phyloP scores from a whole-genome alignment of 1,284 basidiomycete species.

The Coniferiporia weirii region DNA sequence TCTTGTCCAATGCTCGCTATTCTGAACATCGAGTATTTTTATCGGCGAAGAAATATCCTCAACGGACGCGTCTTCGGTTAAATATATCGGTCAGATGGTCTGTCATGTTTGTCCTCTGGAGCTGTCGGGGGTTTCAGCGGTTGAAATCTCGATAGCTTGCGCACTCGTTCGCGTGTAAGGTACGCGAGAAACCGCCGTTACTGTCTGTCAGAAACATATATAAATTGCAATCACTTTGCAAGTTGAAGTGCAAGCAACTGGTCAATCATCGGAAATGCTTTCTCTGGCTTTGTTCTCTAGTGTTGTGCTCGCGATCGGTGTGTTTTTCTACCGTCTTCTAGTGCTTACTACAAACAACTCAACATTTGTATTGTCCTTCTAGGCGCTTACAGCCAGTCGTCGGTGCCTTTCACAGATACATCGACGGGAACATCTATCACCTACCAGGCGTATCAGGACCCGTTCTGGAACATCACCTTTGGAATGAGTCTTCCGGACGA shows the following conservation, averaged over 20 bases:
- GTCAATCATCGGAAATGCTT: neutral
- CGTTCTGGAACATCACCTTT: neutral
- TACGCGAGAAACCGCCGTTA: neutral
- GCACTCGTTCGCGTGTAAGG: neutral
- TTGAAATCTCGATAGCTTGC: neutral
- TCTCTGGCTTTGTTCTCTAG: neutral
- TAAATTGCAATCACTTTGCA: neutral
- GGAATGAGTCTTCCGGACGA: neutral
- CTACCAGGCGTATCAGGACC: neutral
- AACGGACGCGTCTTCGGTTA: neutral
- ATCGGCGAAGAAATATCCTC: neutral
- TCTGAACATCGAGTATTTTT: neutral
- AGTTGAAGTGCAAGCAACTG: neutral
- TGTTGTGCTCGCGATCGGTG: neutral
- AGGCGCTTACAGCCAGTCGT: neutral
- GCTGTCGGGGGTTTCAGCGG: neutral
- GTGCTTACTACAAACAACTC: no score
- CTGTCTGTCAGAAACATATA: neutral
- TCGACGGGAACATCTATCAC: neutral
- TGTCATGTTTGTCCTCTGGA: neutral
- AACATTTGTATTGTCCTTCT: neutral
- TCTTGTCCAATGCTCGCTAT: no score
- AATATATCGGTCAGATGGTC: neutral
- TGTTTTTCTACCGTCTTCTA: neutral
- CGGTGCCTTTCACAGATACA: neutral